Base-by-base conservation (phyloP, 345 rosid species). In the Moringa oleifera region DNA sequence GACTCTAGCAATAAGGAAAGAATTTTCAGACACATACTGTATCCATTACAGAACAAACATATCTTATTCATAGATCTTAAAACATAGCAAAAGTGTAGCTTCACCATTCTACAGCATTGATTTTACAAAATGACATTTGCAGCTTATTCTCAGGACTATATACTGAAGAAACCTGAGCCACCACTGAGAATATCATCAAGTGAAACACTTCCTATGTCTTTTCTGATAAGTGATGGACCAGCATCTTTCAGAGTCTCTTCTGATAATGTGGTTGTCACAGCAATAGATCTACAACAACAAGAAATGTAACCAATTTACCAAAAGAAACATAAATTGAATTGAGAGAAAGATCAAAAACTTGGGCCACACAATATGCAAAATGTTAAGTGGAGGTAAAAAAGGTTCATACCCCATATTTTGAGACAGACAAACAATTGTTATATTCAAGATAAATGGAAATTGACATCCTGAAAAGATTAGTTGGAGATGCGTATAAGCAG, bases 111-210 rank as follows among this genome's bases (percentile, higher is more conserved):
- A 81, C 83, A 79, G 20, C 60, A 68, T 64, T 33, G 70, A 66
- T 36, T 46, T 68, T 71, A 73, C 81, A 82, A 71, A 72, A 63
- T 60, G 66, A 71, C 66, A 64, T 68, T 75, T 65, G 68, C 59
- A 64, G 69, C 52, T 23, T 61, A 63, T 71, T 77, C 80, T 77
- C 71, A 75, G 73, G 69, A 77, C 82, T 86, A 93, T 94, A 85
- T 85, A 90, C 96, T 83, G 79, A 67, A 61, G 75, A 75, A 72
- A 79, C 77, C 81, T 61, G 85, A 72, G 79, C 89, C 90, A 71
- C 98, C 97, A 67, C 73, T 73, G 83, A 93, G 89, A 79, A 93
- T 88, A 74, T 93, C 97, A 70, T 71, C 80, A 72, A 93, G 73
- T 58, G 91, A 86, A 76, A 90, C 58, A 69, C 64, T 81, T 72